A percentile compares a stretch with the other conserved stretches of the same genome.
Conservation (phyloP, 192 early-diverging fungal species). For the Backusella liffmaniae region DNA sequence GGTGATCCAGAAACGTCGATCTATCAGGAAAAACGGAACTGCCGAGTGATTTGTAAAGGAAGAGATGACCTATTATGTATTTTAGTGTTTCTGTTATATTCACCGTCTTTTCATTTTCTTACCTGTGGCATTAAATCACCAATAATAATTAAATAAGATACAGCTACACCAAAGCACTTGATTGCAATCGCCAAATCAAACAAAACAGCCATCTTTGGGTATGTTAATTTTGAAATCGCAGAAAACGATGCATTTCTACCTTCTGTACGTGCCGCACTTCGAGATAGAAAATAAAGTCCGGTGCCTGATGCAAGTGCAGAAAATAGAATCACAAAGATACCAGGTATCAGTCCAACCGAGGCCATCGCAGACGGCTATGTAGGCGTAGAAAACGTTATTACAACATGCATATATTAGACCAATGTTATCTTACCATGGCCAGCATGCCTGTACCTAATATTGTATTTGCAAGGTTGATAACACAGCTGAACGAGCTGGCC, state of each 20-base stretch:
- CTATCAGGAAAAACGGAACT: slow-evolving; percentile 41
- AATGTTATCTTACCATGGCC: slow-evolving; percentile 71
- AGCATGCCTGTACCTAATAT: slow-evolving; percentile 98
- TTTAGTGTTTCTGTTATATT: neutral
- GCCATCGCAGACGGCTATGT: slow-evolving; percentile 80
- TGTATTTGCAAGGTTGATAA: slow-evolving; percentile 91
- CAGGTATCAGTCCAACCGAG: slow-evolving; percentile 77
- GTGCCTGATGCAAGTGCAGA: slow-evolving; percentile 72
- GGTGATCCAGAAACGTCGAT: slow-evolving; percentile 85
- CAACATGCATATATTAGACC: too few species aligned
- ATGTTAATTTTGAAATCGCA: slow-evolving; percentile 87
- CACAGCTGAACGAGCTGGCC: slow-evolving; percentile 67
- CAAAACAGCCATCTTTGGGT: slow-evolving; percentile 84
- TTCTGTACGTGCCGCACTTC: slow-evolving; percentile 69
- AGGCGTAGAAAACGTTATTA: too few species aligned
- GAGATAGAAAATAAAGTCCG: slow-evolving; percentile 84
- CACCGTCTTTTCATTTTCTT: neutral
- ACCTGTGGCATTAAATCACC: slow-evolving; percentile 90
- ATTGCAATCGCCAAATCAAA: slow-evolving; percentile 97
- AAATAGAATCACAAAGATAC: slow-evolving; percentile 77
- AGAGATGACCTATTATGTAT: neutral
- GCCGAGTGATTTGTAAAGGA: neutral
- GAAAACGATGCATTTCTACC: slow-evolving; percentile 89
- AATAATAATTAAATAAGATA: slow-evolving; percentile 94
- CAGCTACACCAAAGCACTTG: slow-evolving; percentile 97